Conservation (phyloP, 306 rosid species). For the Phaseolus lunatus region DNA sequence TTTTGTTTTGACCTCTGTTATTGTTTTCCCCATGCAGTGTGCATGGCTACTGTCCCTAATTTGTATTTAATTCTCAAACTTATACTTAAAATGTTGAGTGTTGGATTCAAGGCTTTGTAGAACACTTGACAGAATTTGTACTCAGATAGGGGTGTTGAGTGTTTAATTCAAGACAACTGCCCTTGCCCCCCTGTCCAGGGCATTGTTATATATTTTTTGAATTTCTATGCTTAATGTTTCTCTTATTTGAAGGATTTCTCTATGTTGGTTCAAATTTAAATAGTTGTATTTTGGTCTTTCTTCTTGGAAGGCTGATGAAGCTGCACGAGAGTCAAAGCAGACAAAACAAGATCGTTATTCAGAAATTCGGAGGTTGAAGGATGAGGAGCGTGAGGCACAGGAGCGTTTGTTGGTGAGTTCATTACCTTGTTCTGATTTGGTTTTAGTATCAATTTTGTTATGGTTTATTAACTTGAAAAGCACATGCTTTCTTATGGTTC, state of each 20-base stretch:
- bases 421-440: constrained; percentile 19
- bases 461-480: constrained; percentile 39
- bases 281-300: constrained; percentile 38
- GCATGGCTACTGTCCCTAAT: not conserved
- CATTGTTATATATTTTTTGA: not conserved
- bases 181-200: not conserved
- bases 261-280: constrained; percentile 22
- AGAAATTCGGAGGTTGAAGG: constrained; percentile 86
- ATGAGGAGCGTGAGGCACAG: constrained; percentile 89
- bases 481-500: constrained; percentile 42
- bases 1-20: not conserved
- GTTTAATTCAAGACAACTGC: not conserved
- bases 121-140: constrained; percentile 14
- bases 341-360: constrained; percentile 85
- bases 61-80: constrained; percentile 20
- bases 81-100: constrained; percentile 13
- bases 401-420: constrained; percentile 76
- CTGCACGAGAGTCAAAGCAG: constrained; percentile 75
- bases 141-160: not conserved
- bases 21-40: not conserved
- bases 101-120: constrained; percentile 29
- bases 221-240: not conserved
- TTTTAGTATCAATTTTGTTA: constrained; percentile 21
- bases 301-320: constrained; percentile 80
- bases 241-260: not conserved